A percentile compares a stretch with the other conserved stretches of the same genome.
These are phyloP conservation scores for Tylopilus sp. DNA, from an alignment of 768 basidiomycete species.

Conservation along the genomic window DNA sequence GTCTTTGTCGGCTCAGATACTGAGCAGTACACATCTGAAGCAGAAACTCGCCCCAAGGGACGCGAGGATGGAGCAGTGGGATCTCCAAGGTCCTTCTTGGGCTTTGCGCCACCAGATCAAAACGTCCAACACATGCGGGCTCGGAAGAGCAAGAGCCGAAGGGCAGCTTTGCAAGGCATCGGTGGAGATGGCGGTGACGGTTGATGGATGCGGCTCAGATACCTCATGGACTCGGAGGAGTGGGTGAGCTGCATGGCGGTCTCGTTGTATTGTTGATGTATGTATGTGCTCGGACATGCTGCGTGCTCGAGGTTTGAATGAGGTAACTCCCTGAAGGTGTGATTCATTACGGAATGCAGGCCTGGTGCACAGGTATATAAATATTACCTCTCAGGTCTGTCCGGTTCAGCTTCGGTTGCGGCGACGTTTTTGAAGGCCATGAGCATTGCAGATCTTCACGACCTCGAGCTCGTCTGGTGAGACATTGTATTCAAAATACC, in stretches of 20 bases:
- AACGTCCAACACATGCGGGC: constrained; percentile 11
- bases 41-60: constrained; percentile 6
- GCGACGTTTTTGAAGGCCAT: constrained; percentile 23
- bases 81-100: constrained; percentile 21
- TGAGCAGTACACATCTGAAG: constrained; percentile 5
- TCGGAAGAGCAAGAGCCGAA: constrained; percentile 34
- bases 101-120: constrained; percentile 28
- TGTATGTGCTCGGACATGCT: constrained; percentile 16
- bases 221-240: constrained; percentile 15
- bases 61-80: constrained; percentile 1
- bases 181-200: constrained; percentile 22
- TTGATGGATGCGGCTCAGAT: not conserved
- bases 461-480: constrained; percentile 54
- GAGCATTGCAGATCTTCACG: constrained; percentile 40
- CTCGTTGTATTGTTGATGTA: not conserved
- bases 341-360: constrained; percentile 22
- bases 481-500: constrained; percentile 16
- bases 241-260: not conserved
- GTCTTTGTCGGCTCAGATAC: constrained; percentile 36
- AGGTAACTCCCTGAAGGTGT: constrained; percentile 10
- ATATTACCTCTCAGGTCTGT: constrained; percentile 4
- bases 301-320: constrained; percentile 8
- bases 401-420: constrained; percentile 21
- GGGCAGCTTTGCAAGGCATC: constrained; percentile 30
- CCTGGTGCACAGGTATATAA: constrained; percentile 20